Conservation (phyloP, 2,329 filamentous ascomycete species). For the Fusarium nodosum region DNA sequence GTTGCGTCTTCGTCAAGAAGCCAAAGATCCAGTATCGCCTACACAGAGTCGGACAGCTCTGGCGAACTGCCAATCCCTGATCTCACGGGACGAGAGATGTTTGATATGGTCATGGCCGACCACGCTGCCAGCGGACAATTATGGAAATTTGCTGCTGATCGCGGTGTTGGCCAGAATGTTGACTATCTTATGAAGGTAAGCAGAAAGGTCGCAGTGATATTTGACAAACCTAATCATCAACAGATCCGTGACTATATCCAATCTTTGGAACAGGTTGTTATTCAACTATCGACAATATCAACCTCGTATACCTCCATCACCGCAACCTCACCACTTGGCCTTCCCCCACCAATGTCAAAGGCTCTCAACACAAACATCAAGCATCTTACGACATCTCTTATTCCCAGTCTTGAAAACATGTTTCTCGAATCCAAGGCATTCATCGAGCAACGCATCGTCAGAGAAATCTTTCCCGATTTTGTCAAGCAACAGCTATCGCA, state of each 20-base stretch:
- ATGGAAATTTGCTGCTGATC: constrained; percentile 63
- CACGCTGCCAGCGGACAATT: constrained; percentile 62
- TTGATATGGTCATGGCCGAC: constrained; percentile 65
- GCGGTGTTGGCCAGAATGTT: constrained; percentile 63
- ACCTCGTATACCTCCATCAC: constrained; percentile 61
- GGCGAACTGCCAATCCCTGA: constrained; percentile 56
- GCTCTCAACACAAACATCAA: constrained; percentile 62
- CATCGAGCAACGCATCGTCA: constrained; percentile 60
- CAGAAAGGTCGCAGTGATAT: not conserved
- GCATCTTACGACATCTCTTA: constrained; percentile 58
- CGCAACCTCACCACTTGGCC: constrained; percentile 57
- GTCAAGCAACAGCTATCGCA: constrained; percentile 65
- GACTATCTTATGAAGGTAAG: constrained; percentile 65
- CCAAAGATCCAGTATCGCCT: constrained; percentile 47
- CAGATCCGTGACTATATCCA: constrained; percentile 61
- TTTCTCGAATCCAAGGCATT: constrained; percentile 60
- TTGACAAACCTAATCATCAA: constrained; percentile 2
- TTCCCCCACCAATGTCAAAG: constrained; percentile 58
- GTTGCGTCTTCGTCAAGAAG: constrained; percentile 44
- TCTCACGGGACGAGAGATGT: constrained; percentile 64
- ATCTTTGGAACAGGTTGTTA: constrained; percentile 60
- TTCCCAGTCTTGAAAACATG: constrained; percentile 62
- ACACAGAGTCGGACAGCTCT: constrained; percentile 48
- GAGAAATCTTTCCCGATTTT: constrained; percentile 65
- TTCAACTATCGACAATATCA: constrained; percentile 57